These are phyloP conservation scores for Eucalyptus leucophloia DNA, from an alignment of 345 rosid genomes.

Conservation along the genomic window DNA sequence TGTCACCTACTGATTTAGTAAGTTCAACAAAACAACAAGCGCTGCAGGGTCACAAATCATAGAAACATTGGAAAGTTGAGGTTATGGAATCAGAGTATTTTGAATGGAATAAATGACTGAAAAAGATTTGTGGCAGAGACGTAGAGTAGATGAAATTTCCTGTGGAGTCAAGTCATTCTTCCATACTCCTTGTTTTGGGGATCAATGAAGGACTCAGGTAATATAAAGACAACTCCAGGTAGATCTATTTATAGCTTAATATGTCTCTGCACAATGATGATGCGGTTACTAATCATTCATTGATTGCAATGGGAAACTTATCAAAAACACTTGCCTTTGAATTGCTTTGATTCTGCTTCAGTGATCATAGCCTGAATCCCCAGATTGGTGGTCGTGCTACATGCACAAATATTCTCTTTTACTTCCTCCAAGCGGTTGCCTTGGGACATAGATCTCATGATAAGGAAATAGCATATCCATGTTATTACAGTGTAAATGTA, in stretches of 20 bases:
- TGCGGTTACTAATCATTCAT: neutral
- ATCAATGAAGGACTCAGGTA: slow-evolving; percentile 85
- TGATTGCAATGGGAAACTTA: neutral
- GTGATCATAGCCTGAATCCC: slow-evolving; percentile 39
- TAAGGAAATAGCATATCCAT: too few species aligned
- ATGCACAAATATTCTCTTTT: slow-evolving; percentile 58
- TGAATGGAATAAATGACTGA: neutral
- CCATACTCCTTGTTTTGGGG: slow-evolving; percentile 73
- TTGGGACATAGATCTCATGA: too few species aligned
- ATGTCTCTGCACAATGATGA: neutral
- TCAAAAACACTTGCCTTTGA: slow-evolving; percentile 17
- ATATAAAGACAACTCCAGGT: slow-evolving; percentile 62
- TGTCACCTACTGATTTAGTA: too few species aligned
- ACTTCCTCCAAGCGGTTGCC: slow-evolving; percentile 39
- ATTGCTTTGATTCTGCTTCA: slow-evolving; percentile 61
- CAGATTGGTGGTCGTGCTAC: slow-evolving; percentile 66
- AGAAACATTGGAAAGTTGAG: neutral
- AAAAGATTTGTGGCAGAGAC: too few species aligned
- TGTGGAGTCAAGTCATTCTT: slow-evolving; percentile 14
- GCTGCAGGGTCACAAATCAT: neutral
- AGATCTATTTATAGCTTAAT: neutral
- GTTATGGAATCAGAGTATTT: neutral
- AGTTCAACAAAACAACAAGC: too few species aligned
- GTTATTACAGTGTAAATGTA: too few species aligned
- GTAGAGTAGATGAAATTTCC: accelerated